phyloP scores from a whole-genome alignment of 2,329 filamentous ascomycete genomes.

The Hypoxylon rubiginosum region DNA sequence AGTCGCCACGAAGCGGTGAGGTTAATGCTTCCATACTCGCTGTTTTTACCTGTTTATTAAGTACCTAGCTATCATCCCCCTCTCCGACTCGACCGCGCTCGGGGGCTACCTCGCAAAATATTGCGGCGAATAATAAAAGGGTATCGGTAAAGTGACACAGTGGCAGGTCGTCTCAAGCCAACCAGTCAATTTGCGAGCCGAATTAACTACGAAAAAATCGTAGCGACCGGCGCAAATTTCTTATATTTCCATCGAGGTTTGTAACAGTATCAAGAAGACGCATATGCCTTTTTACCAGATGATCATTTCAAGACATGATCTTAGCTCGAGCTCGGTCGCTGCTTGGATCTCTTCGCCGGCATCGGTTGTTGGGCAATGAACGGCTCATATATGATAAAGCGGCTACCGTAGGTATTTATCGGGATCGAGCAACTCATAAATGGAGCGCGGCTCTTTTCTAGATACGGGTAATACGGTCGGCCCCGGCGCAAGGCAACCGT shows the following conservation, averaged over 20 bases:
- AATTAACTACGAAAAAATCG: not conserved
- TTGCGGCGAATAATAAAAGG: not conserved
- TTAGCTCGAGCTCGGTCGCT: not conserved
- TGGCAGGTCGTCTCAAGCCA: not conserved
- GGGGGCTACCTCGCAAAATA: not conserved
- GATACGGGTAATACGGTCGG: slow-evolving; percentile 9
- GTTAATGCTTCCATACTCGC: not conserved
- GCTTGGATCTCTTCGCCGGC: not conserved
- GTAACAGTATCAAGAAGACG: too few species aligned
- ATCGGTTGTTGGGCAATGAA: not conserved
- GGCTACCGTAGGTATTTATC: not conserved
- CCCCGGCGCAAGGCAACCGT: slow-evolving; percentile 34
- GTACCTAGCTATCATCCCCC: too few species aligned
- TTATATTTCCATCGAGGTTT: too few species aligned
- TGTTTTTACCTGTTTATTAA: not conserved
- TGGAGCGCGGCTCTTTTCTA: slow-evolving; percentile 26
- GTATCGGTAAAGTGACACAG: not conserved
- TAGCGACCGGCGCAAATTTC: not conserved
- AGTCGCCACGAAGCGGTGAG: not conserved
- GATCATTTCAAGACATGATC: not conserved
- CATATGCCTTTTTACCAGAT: not conserved
- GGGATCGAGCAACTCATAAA: slow-evolving; percentile 1
- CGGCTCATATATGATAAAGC: not conserved
- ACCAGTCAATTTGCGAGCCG: not conserved
- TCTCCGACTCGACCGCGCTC: not conserved